phyloP scores from a whole-genome alignment of 129 eudicot species.

The Chrysanthemum makinoi region DNA sequence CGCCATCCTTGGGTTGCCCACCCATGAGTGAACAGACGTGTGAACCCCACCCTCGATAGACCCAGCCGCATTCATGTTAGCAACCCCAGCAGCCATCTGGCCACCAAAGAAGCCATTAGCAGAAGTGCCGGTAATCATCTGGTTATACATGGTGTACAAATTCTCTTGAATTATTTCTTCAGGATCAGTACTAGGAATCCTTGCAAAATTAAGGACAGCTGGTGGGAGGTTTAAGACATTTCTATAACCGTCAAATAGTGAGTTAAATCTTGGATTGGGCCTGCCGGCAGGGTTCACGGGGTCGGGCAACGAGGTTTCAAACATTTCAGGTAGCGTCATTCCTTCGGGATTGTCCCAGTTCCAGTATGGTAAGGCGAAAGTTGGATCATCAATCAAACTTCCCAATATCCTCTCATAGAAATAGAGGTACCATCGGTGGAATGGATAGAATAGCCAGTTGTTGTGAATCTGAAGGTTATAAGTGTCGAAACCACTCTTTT shows the following conservation, averaged over 20 bases:
- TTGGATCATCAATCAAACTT: slow-evolving; percentile 32
- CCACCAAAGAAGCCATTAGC: slow-evolving; percentile 28
- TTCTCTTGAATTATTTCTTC: not conserved
- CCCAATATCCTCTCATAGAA: slow-evolving; percentile 48
- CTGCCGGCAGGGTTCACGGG: too few relatives aligned
- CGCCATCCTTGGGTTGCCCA: slow-evolving; percentile 26
- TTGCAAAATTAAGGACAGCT: not conserved
- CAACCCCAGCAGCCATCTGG: slow-evolving; percentile 5
- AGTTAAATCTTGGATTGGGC: not conserved
- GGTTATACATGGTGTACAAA: slow-evolving; percentile 29
- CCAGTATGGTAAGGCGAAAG: slow-evolving; percentile 50
- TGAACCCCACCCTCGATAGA: slow-evolving; percentile 29
- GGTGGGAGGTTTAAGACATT: slow-evolving; percentile 29
- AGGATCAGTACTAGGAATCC: not conserved
- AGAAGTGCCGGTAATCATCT: slow-evolving; percentile 2
- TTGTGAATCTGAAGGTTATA: slow-evolving; percentile 34
- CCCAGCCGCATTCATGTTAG: not conserved
- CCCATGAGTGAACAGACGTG: slow-evolving; percentile 29
- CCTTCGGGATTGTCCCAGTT: slow-evolving; percentile 40
- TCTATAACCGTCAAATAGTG: slow-evolving; percentile 26
- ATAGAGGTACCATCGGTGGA: slow-evolving; percentile 47
- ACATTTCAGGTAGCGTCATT: slow-evolving; percentile 36
- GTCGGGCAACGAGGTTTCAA: not conserved
- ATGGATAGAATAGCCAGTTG: slow-evolving; percentile 57
- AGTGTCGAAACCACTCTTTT: slow-evolving; percentile 17